These are phyloP conservation scores for Hanseniaspora meyeri DNA, from an alignment of 805 yeast species.

Conservation along the genomic window DNA sequence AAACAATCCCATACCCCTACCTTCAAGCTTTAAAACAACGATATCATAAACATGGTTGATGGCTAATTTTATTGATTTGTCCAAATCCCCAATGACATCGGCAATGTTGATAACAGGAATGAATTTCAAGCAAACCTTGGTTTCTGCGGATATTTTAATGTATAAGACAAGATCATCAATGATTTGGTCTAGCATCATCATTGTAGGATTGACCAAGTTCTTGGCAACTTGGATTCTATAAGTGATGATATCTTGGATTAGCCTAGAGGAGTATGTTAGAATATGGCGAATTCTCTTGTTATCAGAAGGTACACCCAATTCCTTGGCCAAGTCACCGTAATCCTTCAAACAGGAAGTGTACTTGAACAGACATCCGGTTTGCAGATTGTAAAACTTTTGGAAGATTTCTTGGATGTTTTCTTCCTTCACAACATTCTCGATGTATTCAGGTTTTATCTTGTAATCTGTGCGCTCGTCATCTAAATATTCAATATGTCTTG, in stretches of 20 bases:
- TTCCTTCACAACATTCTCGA: constrained; percentile 71
- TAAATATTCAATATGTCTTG: neutral
- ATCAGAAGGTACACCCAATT: constrained; percentile 62
- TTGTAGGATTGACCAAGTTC: constrained; percentile 69
- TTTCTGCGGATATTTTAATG: constrained; percentile 59
- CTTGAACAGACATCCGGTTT: constrained; percentile 73
- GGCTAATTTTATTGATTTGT: constrained; percentile 58
- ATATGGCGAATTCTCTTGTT: constrained; percentile 52
- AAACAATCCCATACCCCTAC: constrained; percentile 58
- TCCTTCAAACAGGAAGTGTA: constrained; percentile 60
- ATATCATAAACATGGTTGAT: constrained; percentile 59
- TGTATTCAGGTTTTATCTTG: constrained; percentile 48
- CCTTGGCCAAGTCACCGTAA: constrained; percentile 49
- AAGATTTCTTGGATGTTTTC: constrained; percentile 64
- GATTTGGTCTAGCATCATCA: constrained; percentile 94
- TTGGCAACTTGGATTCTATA: constrained; percentile 66
- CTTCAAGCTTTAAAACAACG: constrained; percentile 64
- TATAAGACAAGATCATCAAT: constrained; percentile 72
- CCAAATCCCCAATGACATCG: constrained; percentile 22
- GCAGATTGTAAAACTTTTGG: constrained; percentile 48
- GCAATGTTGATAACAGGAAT: constrained; percentile 20
- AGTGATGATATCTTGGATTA: constrained; percentile 66
- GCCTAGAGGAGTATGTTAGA: constrained; percentile 61
- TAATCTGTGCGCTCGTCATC: constrained; percentile 44
- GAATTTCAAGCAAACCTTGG: constrained; percentile 42